Evolutionary conservation across 139 green algal species (phyloP).

Genomic region (Micractinium conductrix): DNA sequence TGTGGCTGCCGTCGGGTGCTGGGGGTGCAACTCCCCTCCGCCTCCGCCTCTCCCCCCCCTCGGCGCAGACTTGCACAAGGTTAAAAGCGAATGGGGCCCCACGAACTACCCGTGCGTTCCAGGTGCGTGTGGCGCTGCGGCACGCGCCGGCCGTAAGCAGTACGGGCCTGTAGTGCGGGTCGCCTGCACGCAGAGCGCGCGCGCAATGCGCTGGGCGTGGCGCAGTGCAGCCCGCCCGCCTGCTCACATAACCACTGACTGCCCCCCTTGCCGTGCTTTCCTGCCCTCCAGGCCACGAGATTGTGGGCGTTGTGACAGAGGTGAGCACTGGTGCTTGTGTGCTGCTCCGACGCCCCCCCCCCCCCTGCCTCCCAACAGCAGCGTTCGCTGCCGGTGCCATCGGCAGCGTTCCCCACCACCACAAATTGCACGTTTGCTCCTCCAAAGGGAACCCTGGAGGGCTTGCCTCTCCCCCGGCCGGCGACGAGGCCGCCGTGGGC

Average conservation of each 20-base stretch:
- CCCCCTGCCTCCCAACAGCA: no score
- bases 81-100: conserved; percentile 69
- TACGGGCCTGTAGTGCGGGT: no score
- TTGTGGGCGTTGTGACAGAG: conserved; percentile 84
- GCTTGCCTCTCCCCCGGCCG: no score
- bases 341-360: no score
- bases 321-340: conserved; percentile 65
- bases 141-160: not conserved
- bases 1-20: no score
- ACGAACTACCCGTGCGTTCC: conserved; percentile 42
- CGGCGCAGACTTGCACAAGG: conserved; percentile 74
- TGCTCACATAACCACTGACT: not conserved
- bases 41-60: no score
- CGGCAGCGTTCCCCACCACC: no score
- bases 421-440: no score
- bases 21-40: no score
- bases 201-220: not conserved
- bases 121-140: not conserved
- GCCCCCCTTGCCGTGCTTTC: not conserved
- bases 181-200: not conserved
- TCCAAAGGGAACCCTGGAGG: no score
- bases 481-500: no score
- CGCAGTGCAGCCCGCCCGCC: not conserved
- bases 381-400: no score
- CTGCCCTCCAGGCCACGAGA: conserved; percentile 37